These are phyloP conservation scores for Fusarium redolens DNA, from an alignment of 2,329 filamentous ascomycete genomes.

Conservation along the genomic window DNA sequence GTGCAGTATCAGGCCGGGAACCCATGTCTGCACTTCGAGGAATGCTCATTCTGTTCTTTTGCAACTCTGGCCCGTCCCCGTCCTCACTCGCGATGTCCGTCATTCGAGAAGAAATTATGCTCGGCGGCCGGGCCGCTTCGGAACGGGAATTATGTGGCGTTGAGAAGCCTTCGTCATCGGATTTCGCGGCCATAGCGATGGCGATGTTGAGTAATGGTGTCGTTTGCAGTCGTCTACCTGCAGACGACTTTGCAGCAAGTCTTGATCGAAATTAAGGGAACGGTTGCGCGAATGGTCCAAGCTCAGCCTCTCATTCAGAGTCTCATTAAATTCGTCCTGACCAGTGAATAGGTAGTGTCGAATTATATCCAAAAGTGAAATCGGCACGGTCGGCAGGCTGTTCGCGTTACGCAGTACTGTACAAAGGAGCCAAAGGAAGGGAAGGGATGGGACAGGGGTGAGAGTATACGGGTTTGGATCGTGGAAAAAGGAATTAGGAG, in stretches of 20 bases:
- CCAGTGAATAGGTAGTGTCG: constrained; percentile 15
- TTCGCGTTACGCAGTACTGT: constrained; percentile 42
- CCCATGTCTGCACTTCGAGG: constrained; percentile 55
- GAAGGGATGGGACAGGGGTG: constrained; percentile 26
- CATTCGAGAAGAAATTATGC: constrained; percentile 78
- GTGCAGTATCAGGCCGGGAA: constrained; percentile 66
- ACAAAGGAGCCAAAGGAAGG: constrained; percentile 36
- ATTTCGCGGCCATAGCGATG: constrained; percentile 50
- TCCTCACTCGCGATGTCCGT: constrained; percentile 72
- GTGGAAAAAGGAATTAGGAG: constrained; percentile 21
- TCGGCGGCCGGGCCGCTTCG: constrained; percentile 64
- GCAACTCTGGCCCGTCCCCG: constrained; percentile 57
- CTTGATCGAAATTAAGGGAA: constrained; percentile 9
- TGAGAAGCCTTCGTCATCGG: constrained; percentile 54
- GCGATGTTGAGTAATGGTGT: constrained; percentile 28
- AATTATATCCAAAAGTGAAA: constrained; percentile 31
- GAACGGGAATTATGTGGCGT: constrained; percentile 55
- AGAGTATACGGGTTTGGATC: constrained; percentile 20
- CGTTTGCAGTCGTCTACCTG: constrained; percentile 24
- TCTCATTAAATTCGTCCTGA: constrained; percentile 4
- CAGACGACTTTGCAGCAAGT: constrained; percentile 27
- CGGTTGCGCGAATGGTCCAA: constrained; percentile 13
- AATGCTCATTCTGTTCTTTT: constrained; percentile 43
- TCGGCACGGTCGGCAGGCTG: constrained; percentile 43
- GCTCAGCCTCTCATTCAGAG: constrained; percentile 13